Evolutionary conservation across 208 protist species (phyloP).

Genomic region (Porcisia hertigi): DNA sequence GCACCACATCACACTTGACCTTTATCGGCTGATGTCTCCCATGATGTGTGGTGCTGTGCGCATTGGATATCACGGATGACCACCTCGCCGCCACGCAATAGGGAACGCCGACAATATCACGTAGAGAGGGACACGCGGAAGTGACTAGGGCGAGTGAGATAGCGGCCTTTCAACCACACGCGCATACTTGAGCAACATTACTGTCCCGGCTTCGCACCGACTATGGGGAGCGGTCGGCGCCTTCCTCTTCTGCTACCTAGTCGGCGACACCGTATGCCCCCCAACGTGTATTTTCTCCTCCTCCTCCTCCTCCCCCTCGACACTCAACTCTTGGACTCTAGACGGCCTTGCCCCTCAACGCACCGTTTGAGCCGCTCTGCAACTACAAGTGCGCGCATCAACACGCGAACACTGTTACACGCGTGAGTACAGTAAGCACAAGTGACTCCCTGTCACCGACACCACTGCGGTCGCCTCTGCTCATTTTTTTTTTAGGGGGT

Average conservation of each 20-base stretch:
- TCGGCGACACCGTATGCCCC: not conserved
- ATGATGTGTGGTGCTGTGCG: no score
- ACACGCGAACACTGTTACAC: not conserved
- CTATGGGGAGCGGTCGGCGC: no score
- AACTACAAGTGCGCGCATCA: not conserved
- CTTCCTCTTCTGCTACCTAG: not conserved
- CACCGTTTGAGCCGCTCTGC: not conserved
- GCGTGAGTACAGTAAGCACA: not conserved
- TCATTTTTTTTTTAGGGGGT: no score
- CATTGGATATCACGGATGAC: no score
- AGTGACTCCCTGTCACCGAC: not conserved
- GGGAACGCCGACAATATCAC: no score
- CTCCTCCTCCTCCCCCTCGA: not conserved
- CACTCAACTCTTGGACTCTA: not conserved
- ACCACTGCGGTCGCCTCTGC: not conserved
- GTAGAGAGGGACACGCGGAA: no score
- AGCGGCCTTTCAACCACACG: no score
- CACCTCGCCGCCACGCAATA: no score
- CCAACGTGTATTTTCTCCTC: not conserved
- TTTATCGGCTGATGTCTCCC: no score
- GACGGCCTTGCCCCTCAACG: not conserved
- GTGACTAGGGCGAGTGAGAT: no score
- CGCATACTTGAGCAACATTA: not conserved
- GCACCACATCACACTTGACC: no score
- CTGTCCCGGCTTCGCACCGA: not conserved